A percentile compares a stretch with the other conserved stretches of the same genome.
Evolutionary conservation across 1,139 yeast genomes (phyloP).

Genomic region (Diutina pseudorugosa): DNA sequence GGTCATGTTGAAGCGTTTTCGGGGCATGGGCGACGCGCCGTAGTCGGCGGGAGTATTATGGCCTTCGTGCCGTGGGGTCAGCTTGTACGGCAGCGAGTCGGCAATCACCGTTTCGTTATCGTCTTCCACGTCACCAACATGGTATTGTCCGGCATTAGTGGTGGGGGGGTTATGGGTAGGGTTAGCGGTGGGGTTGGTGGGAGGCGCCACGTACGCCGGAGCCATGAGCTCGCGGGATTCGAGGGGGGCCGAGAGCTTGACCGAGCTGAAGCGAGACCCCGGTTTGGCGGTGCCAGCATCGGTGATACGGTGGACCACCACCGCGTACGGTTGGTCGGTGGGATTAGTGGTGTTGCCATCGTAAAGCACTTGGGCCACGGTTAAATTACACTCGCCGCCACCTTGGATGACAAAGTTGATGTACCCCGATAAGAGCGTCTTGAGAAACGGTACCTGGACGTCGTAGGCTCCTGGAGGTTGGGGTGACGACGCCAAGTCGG

Average conservation of each 20-base stretch:
- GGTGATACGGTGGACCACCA: neutral
- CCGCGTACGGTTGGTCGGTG: neutral
- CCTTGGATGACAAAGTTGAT: neutral
- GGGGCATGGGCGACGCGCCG: neutral
- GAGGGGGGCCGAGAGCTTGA: neutral
- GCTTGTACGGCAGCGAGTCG: neutral
- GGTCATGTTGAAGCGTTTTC: neutral
- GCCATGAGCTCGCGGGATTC: neutral
- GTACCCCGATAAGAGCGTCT: neutral
- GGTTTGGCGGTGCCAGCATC: neutral
- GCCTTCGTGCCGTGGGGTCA: neutral
- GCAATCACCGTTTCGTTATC: conserved; percentile 2
- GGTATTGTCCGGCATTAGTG: neutral
- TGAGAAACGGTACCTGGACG: conserved; percentile 2
- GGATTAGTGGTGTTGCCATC: neutral
- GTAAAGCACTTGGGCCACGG: neutral
- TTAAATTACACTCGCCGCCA: conserved; percentile 2
- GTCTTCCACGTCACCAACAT: neutral
- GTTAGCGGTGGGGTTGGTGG: too few species aligned
- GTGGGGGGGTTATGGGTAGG: too few species aligned
- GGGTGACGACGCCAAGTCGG: neutral
- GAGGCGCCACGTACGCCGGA: neutral
- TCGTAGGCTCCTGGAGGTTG: neutral
- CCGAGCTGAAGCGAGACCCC: neutral
- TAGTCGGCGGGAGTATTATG: neutral